phyloP scores from a whole-genome alignment of 2,329 filamentous ascomycete genomes.

The Trichoderma atrobrunneum region DNA sequence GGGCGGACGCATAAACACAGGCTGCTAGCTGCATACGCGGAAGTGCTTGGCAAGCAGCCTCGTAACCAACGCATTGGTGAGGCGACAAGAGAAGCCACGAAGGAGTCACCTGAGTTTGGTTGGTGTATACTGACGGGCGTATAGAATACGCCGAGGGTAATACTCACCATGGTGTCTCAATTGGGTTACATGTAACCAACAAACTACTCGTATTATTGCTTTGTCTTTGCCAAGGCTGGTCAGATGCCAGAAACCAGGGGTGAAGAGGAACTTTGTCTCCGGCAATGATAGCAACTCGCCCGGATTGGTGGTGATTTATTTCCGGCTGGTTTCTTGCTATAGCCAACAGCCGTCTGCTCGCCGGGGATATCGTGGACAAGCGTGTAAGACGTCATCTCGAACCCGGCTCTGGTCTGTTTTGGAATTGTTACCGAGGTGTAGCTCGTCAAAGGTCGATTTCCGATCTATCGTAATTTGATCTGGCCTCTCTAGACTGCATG shows the following conservation, averaged over 20 bases:
- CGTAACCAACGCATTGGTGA: not conserved
- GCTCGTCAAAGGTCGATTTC: not conserved
- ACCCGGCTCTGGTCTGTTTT: not conserved
- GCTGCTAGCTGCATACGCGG: not conserved
- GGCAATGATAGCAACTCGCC: not conserved
- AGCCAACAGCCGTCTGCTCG: not conserved
- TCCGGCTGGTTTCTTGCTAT: not conserved
- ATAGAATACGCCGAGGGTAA: not conserved
- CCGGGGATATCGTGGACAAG: not conserved
- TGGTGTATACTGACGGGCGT: not conserved
- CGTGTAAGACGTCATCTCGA: not conserved
- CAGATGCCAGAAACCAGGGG: not conserved
- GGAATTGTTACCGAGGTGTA: not conserved
- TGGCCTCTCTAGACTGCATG: not conserved
- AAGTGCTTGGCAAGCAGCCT: slow-evolving; percentile 2
- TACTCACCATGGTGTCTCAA: not conserved
- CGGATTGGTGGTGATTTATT: not conserved
- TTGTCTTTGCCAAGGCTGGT: not conserved
- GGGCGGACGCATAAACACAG: not conserved
- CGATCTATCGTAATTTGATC: not conserved
- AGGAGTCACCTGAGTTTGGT: not conserved
- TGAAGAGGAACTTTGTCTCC: not conserved
- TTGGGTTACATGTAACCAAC: slow-evolving; percentile 10
- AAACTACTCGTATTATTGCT: not conserved
- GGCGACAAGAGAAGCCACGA: not conserved